Base-by-base conservation (phyloP, 805 yeast genomes). In the Diddensiella transvaalensis region DNA sequence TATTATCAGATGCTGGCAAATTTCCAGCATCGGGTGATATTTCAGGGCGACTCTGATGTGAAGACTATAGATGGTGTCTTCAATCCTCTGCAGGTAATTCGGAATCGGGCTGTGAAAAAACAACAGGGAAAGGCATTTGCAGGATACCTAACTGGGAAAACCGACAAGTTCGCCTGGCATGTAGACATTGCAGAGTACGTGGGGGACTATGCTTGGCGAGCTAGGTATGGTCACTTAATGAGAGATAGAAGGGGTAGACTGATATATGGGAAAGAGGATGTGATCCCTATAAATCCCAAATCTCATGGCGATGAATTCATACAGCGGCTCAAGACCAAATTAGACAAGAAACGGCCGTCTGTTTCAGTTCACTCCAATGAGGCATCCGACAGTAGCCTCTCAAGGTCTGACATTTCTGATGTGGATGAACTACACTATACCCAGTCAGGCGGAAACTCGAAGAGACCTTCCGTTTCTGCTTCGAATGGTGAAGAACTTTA, bases 31-130 rank as follows among this genome's bases (percentile, higher is more conserved):
- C 40, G 24, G 35, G 30, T 30, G 40, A 11, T 19, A 6, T 17
- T 40, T 22, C 38, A 42, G 3, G 47, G 24, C 13, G 36, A 29
- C 10, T 22, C 44, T n/a, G 32, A 22, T 15, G 33, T 38, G 23
- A 51, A 82, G 38, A 26, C 26, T 36, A 39, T 42, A n/a, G 44
- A 32, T 48, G 86, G 83, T 2, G 75, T 78, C 2, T 88, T 82
- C 69, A 88, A 88, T 60, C 96, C 96, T 2, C 68, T 88, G 39
- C 96, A 87, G 64, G 75, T 82, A n/a, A 79, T 88, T 22, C 69
- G 96, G 48, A 84, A 87, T 64, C 72, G 96, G n/a, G 44, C 36
- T 2, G 40, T 23, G 18, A 49, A 73, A 72, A 55, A 29, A 40
- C 44, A 40, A 47, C 43, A 48, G 44, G 37, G 44, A 4, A 19